Conservation (phyloP, 345 rosid species). For the Capsella bursapastoris region DNA sequence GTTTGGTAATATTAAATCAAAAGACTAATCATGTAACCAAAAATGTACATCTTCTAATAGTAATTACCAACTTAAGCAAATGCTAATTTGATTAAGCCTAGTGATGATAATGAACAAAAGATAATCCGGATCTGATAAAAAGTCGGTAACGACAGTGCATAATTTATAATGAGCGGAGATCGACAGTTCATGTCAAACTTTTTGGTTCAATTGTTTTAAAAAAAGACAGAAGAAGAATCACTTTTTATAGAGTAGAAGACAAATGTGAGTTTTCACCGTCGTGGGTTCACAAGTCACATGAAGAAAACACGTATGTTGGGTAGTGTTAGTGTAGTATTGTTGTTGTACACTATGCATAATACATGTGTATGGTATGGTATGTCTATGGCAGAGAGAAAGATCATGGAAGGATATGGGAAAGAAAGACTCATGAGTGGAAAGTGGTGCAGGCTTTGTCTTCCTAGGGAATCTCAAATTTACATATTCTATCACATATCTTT, state of each 20-base stretch:
- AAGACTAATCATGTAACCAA: background rate
- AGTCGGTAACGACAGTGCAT: slow-evolving; percentile 19
- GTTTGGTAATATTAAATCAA: slow-evolving; percentile 11
- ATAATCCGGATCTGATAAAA: slow-evolving; percentile 15
- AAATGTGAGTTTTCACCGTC: slow-evolving; percentile 43
- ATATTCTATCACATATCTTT: background rate
- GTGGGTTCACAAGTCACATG: slow-evolving; percentile 42
- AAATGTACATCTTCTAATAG: background rate
- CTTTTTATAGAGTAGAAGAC: slow-evolving; percentile 35
- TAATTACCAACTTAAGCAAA: slow-evolving; percentile 10
- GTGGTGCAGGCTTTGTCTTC: slow-evolving; percentile 44
- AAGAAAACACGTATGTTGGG: slow-evolving; percentile 38
- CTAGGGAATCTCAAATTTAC: slow-evolving; percentile 35
- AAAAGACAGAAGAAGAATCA: slow-evolving; percentile 16
- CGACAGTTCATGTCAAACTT: slow-evolving; percentile 31
- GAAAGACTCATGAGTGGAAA: slow-evolving; percentile 41
- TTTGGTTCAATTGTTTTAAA: background rate
- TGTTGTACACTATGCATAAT: slow-evolving; percentile 1
- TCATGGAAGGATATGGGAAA: slow-evolving; percentile 43
- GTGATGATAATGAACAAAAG: background rate
- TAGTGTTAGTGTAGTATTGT: slow-evolving; percentile 26
- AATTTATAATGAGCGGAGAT: background rate
- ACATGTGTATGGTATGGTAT: slow-evolving; percentile 29
- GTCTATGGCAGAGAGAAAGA: slow-evolving; percentile 32
- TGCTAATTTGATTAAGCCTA: background rate